phyloP scores from a whole-genome alignment of 768 basidiomycete genomes.

The Xerocomus brunneocitrinus region DNA sequence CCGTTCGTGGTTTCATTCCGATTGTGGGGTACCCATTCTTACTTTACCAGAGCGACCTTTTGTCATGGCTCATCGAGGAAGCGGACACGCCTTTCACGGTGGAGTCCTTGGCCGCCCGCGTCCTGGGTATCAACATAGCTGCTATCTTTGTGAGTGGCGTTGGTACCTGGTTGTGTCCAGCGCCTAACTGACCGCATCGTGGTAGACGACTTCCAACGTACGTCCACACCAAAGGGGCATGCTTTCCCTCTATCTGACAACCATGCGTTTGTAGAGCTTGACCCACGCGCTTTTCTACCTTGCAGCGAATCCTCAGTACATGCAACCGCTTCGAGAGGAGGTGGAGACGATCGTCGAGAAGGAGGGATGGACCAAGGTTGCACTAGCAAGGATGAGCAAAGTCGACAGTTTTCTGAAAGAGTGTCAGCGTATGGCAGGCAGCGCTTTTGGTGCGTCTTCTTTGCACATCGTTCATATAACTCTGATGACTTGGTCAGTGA shows the following conservation, averaged over 20 bases:
- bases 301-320: not conserved
- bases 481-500: not conserved
- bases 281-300: not conserved
- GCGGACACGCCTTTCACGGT: conserved; percentile 10
- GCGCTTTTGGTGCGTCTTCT: not conserved
- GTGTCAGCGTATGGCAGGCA: not conserved
- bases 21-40: not conserved
- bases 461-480: not conserved
- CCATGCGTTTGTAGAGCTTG: not conserved
- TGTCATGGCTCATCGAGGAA: conserved; percentile 32
- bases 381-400: not conserved
- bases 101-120: conserved; percentile 10
- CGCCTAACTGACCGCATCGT: not conserved
- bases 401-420: not conserved
- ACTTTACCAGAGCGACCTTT: conserved; percentile 27
- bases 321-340: not conserved
- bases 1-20: conserved; percentile 2
- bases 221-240: not conserved
- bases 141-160: conserved; percentile 17
- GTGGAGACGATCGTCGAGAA: not conserved
- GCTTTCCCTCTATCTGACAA: conserved; percentile 15
- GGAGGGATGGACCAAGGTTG: not conserved
- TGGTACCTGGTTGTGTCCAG: not conserved
- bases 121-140: conserved; percentile 19
- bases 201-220: not conserved